Base-by-base conservation (phyloP, 495 filamentous ascomycete genomes). In the Podospora anserina region DNA sequence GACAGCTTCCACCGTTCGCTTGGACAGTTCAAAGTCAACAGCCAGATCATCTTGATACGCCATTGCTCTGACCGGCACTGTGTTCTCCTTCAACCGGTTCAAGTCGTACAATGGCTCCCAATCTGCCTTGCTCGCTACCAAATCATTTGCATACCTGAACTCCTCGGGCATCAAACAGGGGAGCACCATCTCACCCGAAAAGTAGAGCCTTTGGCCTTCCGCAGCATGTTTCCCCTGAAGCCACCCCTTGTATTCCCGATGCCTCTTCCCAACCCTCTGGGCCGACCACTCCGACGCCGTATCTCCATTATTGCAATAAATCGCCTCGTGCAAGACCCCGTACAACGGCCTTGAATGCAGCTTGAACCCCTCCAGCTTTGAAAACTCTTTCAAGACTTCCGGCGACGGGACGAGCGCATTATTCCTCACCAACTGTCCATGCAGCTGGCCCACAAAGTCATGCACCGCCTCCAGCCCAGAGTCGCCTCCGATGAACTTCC, bases 181-280 rank as follows among this genome's bases (percentile, higher is more conserved):
- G 76, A 87, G 94, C 58, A 96, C 84, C 91, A 94, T 94, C 78
- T 97, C 94, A 63, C 93, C 94, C 0, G 91, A 92, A 79, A 97
- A 96, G 67, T 85, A 91, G 61, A 94, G 81, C 0, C 87, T 84
- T 19, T 82, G 72, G 1, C 84, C 80, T 3, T 3, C 76, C 78
- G 39, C 65, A 76, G 82, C 84, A 63, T 63, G 59, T 53, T 18
- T 19, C 18, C 16, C 61, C 19, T 69, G 56, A 2, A 84, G 76
- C 83, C 83, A 85, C 49, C 75, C 74, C 65, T 78, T 85, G 44
- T 79, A 72, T 0, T 68, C 68, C 13, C 74, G 27, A 0, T 28
- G 30, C 11, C 16, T 20, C 3, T 32, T 27, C 0, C 78, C 82
- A 2, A 85, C 77, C 0, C 77, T 65, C 26, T 81, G 72, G 2